Percentiles rank a stretch among this genome's conserved stretches.
Evolutionary conservation across 176 grass and related monocot genomes (phyloP).

Genomic region (Neostapfia colusana): DNA sequence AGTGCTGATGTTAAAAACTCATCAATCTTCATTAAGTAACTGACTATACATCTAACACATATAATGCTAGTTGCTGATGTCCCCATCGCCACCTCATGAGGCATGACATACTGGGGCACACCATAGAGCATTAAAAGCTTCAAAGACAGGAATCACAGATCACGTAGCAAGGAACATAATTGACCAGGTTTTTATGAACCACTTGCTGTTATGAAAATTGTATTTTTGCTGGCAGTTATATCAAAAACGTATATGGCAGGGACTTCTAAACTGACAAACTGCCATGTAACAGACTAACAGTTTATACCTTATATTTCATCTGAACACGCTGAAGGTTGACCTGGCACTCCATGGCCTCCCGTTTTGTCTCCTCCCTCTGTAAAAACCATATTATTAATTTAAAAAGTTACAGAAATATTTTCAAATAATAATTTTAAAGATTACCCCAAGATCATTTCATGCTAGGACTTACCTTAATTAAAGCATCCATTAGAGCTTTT

Average conservation of each 20-base stretch:
- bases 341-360: constrained; percentile 75
- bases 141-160: not conserved
- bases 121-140: not conserved
- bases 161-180: not conserved
- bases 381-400: constrained; percentile 25
- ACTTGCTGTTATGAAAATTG: not conserved
- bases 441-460: constrained; percentile 15
- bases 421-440: constrained; percentile 11
- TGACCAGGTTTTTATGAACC: not conserved
- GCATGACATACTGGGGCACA: not conserved
- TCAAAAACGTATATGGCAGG: not conserved
- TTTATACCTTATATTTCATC: constrained; percentile 88
- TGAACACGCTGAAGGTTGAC: constrained; percentile 86
- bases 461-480: constrained; percentile 75
- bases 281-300: constrained; percentile 6
- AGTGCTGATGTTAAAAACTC: not conserved
- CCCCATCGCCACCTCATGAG: not conserved
- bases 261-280: constrained; percentile 1
- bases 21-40: not conserved
- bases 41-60: not conserved
- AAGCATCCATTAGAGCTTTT: constrained; percentile 76
- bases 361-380: constrained; percentile 94
- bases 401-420: constrained; percentile 2
- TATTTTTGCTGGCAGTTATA: not conserved
- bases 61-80: not conserved